Evolutionary conservation across 352 stramenopile species (phyloP), one percentile per base, ranked within the genome.

Genomic region (Phytophthora idaei): DNA sequence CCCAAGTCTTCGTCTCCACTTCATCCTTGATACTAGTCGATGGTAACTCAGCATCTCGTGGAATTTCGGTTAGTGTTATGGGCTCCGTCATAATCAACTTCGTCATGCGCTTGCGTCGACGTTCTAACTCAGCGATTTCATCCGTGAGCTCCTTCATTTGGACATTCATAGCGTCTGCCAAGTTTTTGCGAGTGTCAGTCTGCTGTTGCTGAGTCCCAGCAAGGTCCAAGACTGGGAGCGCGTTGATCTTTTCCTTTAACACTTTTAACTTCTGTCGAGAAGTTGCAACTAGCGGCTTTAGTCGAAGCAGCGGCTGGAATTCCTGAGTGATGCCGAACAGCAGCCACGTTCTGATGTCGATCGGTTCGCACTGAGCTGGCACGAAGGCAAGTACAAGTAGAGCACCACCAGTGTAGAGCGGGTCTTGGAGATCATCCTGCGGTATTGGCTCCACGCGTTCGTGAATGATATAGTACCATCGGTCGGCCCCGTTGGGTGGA

Each of bases 391-490:
- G 72, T 14, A 90, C 73, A 36, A 90, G 57, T 1, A 87, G 59
- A 2, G 81, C 81, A 0, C 61, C 56, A 5, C 81, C 84, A 17
- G 76, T 64, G 73, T 90, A 90, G 29, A 89, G 69, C 4, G 77
- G 64, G 41, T 92, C 81, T 37, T 75, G 57, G 9, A 87, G 69
- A 61, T 90, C 84, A 55, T 92, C 84, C 32, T 83, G 76, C 2
- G 74, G 84, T 29, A 66, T 64, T 3, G 81, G 84, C 57, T 90
- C 78, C 21, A 90, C 49, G 1, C 80, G 79, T 48, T 90, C 76
- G 48, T 90, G 80, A 42, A 92, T 87, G 53, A 90, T 68, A 56
- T 90, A 92, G 74, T 79, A 92, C 81, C 84, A 92, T 49, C 83
- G 81, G 51, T 89, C 81, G 9, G 68, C 64, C 5, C 58, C 61